Conservation (phyloP, 306 rosid genomes). For the Cucumis cinereus region DNA sequence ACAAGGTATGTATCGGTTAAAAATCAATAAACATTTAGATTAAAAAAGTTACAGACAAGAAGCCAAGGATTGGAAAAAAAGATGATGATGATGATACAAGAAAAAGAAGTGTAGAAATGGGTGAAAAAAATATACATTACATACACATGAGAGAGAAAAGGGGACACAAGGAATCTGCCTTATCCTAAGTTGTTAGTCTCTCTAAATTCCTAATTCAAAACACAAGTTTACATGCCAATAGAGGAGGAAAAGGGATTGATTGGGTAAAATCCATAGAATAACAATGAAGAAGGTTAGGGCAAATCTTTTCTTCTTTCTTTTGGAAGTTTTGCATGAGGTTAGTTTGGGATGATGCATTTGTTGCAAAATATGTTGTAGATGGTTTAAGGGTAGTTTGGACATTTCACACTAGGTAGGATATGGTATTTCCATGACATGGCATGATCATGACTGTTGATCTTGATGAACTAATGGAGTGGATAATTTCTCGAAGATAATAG, state of each 20-base stretch:
- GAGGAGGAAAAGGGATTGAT: not conserved
- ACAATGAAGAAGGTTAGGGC: not conserved
- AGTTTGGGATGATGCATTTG: constrained; percentile 1
- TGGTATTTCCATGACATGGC: not conserved
- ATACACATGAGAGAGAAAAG: constrained; percentile 15
- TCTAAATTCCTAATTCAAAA: constrained; percentile 32
- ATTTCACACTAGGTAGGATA: constrained; percentile 6
- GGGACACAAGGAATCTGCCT: constrained; percentile 39
- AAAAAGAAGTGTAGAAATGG: constrained; percentile 27
- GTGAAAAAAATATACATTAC: constrained; percentile 26
- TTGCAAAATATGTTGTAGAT: constrained; percentile 18
- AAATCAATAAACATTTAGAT: not conserved
- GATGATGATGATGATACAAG: not conserved
- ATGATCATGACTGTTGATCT: constrained; percentile 22
- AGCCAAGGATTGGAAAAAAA: not conserved
- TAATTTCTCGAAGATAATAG: constrained; percentile 44
- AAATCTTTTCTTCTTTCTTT: not conserved
- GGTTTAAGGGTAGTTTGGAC: constrained; percentile 22
- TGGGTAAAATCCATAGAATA: not conserved
- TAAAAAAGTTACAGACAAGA: not conserved
- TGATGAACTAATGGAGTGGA: not conserved
- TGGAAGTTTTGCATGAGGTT: constrained; percentile 1
- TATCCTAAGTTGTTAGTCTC: constrained; percentile 42
- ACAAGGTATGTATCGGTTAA: not conserved
- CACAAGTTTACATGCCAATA: constrained; percentile 29